Evolutionary conservation across 208 protist genomes (phyloP).

Genomic region (Trypanosoma scelopori): DNA sequence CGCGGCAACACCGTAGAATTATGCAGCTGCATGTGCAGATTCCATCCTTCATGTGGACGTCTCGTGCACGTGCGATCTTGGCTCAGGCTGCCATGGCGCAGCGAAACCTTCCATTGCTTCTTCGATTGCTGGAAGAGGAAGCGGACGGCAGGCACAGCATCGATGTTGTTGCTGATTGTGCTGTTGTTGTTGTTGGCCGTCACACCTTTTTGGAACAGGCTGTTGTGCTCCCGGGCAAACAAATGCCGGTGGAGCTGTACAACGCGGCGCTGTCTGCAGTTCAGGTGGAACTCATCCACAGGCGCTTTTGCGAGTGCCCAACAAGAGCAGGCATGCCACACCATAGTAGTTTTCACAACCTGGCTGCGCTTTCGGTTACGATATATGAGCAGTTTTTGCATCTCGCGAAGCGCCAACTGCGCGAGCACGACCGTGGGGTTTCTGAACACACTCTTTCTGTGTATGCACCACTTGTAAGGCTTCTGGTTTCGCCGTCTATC

Average conservation of each 20-base stretch:
- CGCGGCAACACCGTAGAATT: conserved; percentile 47
- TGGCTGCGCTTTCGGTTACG: conserved; percentile 23
- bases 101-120: conserved; percentile 42
- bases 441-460: conserved; percentile 15
- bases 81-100: conserved; percentile 61
- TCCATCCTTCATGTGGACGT: conserved; percentile 40
- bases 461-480: conserved; percentile 17
- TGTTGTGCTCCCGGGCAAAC: background rate
- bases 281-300: conserved; percentile 34
- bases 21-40: conserved; percentile 27
- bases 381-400: conserved; percentile 33
- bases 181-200: background rate
- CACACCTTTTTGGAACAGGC: background rate
- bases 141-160: background rate
- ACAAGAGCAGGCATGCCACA: background rate
- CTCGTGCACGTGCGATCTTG: conserved; percentile 39
- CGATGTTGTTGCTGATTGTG: background rate
- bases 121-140: conserved; percentile 23
- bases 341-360: background rate
- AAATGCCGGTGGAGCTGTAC: conserved; percentile 46
- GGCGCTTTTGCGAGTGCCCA: background rate
- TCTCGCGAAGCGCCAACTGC: conserved; percentile 10
- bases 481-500: conserved; percentile 1
- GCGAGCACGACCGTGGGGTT: conserved; percentile 1
- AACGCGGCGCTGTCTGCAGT: conserved; percentile 51